A percentile compares a stretch with the other conserved stretches of the same genome.
These are phyloP conservation scores for Crithidia expoeki DNA, from an alignment of 208 protist species.

Conservation along the genomic window DNA sequence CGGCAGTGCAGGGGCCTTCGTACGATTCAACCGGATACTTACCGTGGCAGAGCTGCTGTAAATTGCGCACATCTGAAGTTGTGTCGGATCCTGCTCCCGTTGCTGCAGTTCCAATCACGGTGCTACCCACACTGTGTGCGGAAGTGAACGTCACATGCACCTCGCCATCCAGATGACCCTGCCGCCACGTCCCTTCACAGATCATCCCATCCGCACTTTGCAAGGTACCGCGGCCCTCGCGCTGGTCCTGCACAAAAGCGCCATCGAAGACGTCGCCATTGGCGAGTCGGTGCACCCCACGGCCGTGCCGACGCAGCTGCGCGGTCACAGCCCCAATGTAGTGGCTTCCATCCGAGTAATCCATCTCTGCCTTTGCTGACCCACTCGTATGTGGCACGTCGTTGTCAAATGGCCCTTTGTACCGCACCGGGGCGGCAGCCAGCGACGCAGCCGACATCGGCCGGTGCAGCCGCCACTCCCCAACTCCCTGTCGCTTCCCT, in stretches of 20 bases:
- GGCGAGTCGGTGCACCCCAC: slow-evolving; percentile 52
- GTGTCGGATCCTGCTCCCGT: not conserved
- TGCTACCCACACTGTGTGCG: not conserved
- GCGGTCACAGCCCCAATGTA: slow-evolving; percentile 60
- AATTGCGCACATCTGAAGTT: not conserved
- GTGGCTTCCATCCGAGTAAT: slow-evolving; percentile 69
- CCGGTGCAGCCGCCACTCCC: slow-evolving; percentile 50
- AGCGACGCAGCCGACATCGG: not conserved
- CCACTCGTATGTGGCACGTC: slow-evolving; percentile 38
- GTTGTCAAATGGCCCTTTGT: slow-evolving; percentile 65
- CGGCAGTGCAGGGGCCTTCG: slow-evolving; percentile 58
- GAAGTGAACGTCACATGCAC: slow-evolving; percentile 28
- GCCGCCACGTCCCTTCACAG: slow-evolving; percentile 64
- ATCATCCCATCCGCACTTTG: slow-evolving; percentile 37
- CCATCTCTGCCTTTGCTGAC: slow-evolving; percentile 39
- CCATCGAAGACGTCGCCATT: slow-evolving; percentile 69
- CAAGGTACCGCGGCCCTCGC: slow-evolving; percentile 63
- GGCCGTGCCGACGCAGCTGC: slow-evolving; percentile 56
- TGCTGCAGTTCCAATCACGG: not conserved
- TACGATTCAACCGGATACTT: slow-evolving; percentile 45
- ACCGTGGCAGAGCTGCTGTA: slow-evolving; percentile 15
- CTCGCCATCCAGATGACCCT: slow-evolving; percentile 53
- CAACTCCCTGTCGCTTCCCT: slow-evolving; percentile 69
- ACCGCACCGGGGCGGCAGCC: slow-evolving; percentile 29
- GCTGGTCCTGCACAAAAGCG: slow-evolving; percentile 48